Evolutionary conservation across 2,329 filamentous ascomycete genomes (phyloP), one percentile per base, ranked within the genome.

Genomic region (Aureobasidium vineae): DNA sequence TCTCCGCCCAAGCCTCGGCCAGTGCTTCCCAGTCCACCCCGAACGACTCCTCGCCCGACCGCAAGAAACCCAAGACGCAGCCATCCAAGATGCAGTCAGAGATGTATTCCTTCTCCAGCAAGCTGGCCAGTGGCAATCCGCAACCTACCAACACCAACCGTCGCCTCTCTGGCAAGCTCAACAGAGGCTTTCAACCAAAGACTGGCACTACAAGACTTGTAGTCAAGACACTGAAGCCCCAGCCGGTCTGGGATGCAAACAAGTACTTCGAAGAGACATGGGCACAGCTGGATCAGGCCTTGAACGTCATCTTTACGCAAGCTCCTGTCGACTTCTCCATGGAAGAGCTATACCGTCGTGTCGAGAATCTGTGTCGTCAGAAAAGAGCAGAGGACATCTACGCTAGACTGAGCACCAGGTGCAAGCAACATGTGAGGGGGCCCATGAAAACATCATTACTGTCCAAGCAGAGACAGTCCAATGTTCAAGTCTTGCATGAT

Each of bases 331-430:
- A 76, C 57, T 80, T 81, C 70, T 93, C 93, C n/a, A 82, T 96
- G 43, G 95, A 98, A 77, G 88, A 91, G 71, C 82, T 99, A 16
- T 98, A 97, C 76, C 87, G 91, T 57, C 91, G 90, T 5, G 91
- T 96, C 1, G 95, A 99, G 82, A 92, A 97, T 75, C 83, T 96
- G 13, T 99, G 95, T 76, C 85, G 92, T 63, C 89, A 90, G 72
- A 90, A 89, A 1, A 85, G 87, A 71, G 89, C 91, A 2, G 83
- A 84, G 21, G 83, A 86, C 65, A 78, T 97, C 64, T 90, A 88
- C 72, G 81, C 84, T 47, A 83, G 85, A 74, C 81, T 98, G 57
- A 84, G 86, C 70, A 79, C 81, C 13, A 84, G 85, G 70, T 91
- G 90, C 74, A 87, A 89, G 68, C 78, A 76, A 16, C 88, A 96